These are phyloP conservation scores for Singerocomus rubriflavus DNA, from an alignment of 1,284 basidiomycete genomes.

Conservation along the genomic window DNA sequence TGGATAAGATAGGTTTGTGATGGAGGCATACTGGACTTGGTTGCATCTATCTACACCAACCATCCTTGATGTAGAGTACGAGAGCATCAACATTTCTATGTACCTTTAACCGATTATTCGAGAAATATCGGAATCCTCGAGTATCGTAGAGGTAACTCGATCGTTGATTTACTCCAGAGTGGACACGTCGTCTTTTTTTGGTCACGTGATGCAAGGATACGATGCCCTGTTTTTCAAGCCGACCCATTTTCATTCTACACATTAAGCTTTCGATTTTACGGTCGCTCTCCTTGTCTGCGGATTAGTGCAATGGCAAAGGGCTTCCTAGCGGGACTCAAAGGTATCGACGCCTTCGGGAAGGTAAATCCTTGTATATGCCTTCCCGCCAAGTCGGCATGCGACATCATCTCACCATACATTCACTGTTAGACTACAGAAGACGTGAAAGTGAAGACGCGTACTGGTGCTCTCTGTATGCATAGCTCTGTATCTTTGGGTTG, in stretches of 20 bases:
- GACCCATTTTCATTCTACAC: constrained; percentile 18
- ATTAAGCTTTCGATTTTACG: constrained; percentile 30
- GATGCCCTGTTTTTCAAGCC: neutral
- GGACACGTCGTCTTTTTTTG: constrained; percentile 23
- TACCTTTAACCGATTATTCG: neutral
- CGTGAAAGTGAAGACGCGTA: constrained; percentile 95
- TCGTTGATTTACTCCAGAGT: neutral
- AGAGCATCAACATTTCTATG: neutral
- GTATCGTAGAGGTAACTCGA: neutral
- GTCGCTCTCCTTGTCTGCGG: constrained; percentile 28
- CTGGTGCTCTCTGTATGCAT: constrained; percentile 81
- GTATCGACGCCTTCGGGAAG: constrained; percentile 98
- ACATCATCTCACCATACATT: constrained; percentile 11
- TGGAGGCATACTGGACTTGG: constrained; percentile 16
- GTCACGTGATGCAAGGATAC: constrained; percentile 22
- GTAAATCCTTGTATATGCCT: constrained; percentile 41
- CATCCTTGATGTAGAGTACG: neutral
- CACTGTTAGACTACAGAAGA: constrained; percentile 85
- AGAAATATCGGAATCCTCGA: neutral
- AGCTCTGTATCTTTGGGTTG: neutral
- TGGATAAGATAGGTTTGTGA: constrained; percentile 68
- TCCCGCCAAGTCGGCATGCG: constrained; percentile 8
- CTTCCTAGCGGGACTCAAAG: constrained; percentile 69
- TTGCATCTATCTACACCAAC: neutral
- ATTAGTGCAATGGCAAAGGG: constrained; percentile 65